Conservation (phyloP, 441 rosid species). For the Hypseocharis bilobata region DNA sequence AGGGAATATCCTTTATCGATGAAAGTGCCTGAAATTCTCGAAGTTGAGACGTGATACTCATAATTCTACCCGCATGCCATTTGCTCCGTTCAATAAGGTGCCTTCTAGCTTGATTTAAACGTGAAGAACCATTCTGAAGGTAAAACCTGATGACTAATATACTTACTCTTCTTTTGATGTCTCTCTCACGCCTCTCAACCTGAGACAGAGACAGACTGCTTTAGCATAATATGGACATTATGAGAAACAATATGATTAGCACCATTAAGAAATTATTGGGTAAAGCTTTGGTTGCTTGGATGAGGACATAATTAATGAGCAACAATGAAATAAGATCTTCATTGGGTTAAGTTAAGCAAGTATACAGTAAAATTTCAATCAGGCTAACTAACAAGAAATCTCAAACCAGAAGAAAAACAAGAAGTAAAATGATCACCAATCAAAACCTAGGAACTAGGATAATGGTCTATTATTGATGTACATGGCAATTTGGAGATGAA, state of each 20-base stretch:
- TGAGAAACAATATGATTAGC: neutral
- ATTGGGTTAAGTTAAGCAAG: neutral
- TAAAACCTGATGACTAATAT: conserved; percentile 69
- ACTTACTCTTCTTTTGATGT: conserved; percentile 59
- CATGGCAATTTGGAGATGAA: neutral
- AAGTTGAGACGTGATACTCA: conserved; percentile 85
- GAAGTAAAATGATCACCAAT: neutral
- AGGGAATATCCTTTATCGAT: conserved; percentile 57
- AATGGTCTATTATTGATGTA: neutral
- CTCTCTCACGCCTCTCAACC: conserved; percentile 98
- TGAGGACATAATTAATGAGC: neutral
- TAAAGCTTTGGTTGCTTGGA: neutral
- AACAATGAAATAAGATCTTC: neutral
- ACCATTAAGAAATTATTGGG: neutral
- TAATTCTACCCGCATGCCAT: conserved; percentile 87
- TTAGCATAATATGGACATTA: conserved; percentile 11
- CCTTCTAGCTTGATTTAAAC: conserved; percentile 83
- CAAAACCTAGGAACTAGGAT: conserved; percentile 5
- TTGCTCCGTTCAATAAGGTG: conserved; percentile 90
- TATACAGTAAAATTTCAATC: neutral
- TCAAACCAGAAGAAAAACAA: neutral
- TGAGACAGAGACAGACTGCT: conserved; percentile 30
- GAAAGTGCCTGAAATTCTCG: conserved; percentile 96
- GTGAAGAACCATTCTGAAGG: conserved; percentile 68
- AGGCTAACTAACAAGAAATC: conserved; percentile 1